Evolutionary conservation across 2,329 filamentous ascomycete species (phyloP), one percentile per base, ranked within the genome.

Genomic region (Fusarium sp.): DNA sequence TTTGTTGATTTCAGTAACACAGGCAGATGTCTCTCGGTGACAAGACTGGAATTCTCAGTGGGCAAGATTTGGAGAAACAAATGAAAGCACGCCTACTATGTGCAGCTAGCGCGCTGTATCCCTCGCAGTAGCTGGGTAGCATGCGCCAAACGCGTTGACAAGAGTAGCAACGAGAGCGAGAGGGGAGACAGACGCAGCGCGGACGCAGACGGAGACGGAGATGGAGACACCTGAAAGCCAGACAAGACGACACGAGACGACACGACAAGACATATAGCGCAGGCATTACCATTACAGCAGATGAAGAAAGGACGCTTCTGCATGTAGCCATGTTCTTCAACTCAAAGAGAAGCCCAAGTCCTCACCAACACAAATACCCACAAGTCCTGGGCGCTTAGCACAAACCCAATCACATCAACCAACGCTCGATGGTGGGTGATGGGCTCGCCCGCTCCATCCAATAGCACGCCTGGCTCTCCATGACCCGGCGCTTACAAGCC

Each of bases 401-500:
- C 42, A 51, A 70, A 48, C 63, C 78, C 78, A 80, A 80, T 80
- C 78, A 80, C 59, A 59, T 62, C 57, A 49, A 57, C 64, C 48
- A 66, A 47, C 62, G 69, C 63, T 55, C 59, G 53, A 66, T 68
- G 71, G 70, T 77, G 74, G 74, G 78, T 80, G 78, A 80, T 75
- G 69, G 72, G 68, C 70, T 70, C 60, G 54, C 51, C 65, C 61
- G 63, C 48, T 57, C 58, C 47, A 58, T 50, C 78, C 78, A 80
- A 80, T 80, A 55, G 32, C 30, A 72, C 21, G 48, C 32, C 21
- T 58, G 43, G 54, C 45, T 56, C 53, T 55, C 68, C 41, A 54
- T 63, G 68, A 64, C 72, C 72, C 72, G 78, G 79, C 79, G 79
- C 79, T 80, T 80, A 80, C 59, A 68, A 63, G 55, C 30, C 63